Percentiles rank a stretch among this genome's conserved stretches.
Conservation (phyloP, 164 flowering plant genomes). For the Vitis rupestris region DNA sequence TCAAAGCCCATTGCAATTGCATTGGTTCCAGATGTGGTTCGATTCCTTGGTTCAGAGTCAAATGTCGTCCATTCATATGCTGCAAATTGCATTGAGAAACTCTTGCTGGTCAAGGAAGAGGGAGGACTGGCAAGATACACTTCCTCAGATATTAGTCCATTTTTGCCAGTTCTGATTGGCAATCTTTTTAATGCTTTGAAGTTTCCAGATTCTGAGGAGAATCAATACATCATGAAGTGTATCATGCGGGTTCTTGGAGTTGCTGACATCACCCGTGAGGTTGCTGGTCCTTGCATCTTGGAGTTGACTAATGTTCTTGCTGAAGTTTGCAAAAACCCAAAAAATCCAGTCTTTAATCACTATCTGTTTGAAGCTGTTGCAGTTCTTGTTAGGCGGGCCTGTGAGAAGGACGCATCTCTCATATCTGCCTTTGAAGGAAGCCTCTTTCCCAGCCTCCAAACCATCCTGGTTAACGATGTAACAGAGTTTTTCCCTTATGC, state of each 20-base stretch:
- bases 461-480: slow-evolving; percentile 63
- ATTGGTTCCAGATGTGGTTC: slow-evolving; percentile 64
- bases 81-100: slow-evolving; percentile 90
- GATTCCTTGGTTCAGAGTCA: slow-evolving; percentile 73
- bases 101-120: slow-evolving; percentile 83
- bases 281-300: slow-evolving; percentile 68
- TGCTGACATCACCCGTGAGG: slow-evolving; percentile 63
- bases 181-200: slow-evolving; percentile 74
- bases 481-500: slow-evolving; percentile 93
- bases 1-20: slow-evolving; percentile 54
- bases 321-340: slow-evolving; percentile 84
- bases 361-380: slow-evolving; percentile 91
- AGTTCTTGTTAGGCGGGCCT: slow-evolving; percentile 69
- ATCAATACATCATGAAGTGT: slow-evolving; percentile 88
- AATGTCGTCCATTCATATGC: slow-evolving; percentile 98
- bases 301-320: slow-evolving; percentile 61
- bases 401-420: slow-evolving; percentile 68
- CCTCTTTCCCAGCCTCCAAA: slow-evolving; percentile 70
- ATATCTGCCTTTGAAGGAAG: slow-evolving; percentile 64
- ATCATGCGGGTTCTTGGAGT: slow-evolving; percentile 88
- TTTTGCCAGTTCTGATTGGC: slow-evolving; percentile 53
- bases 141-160: slow-evolving; percentile 61
- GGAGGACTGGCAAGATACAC: slow-evolving; percentile 59
- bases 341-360: slow-evolving; percentile 83
- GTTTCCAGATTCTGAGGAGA: slow-evolving; percentile 88